These are phyloP conservation scores for Sporothrix inflata DNA, from an alignment of 2,329 filamentous ascomycete species.

Conservation along the genomic window DNA sequence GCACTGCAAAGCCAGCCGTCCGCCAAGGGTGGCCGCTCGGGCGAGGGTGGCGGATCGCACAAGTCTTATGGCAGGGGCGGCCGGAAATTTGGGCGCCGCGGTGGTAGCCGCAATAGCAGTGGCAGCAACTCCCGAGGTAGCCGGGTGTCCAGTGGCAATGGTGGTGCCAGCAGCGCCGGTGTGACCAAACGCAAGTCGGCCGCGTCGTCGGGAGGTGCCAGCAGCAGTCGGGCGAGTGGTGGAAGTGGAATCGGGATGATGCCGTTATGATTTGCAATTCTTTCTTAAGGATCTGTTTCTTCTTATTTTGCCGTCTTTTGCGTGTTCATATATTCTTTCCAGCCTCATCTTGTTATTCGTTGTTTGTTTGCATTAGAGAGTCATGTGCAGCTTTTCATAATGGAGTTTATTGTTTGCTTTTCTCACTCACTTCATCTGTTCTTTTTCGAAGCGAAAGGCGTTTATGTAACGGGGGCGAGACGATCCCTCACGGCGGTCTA, in stretches of 20 bases:
- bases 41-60: slow-evolving; percentile 31
- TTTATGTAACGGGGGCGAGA: background rate
- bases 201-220: background rate
- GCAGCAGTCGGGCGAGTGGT: slow-evolving; percentile 18
- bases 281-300: background rate
- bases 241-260: slow-evolving; percentile 35
- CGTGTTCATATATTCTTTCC: background rate
- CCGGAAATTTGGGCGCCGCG: slow-evolving; percentile 27
- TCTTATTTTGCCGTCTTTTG: background rate
- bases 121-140: slow-evolving; percentile 23
- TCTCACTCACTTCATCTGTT: background rate
- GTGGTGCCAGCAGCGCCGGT: slow-evolving; percentile 29
- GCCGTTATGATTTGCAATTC: slow-evolving; percentile 32
- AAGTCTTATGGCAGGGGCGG: slow-evolving; percentile 27
- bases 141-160: slow-evolving; percentile 31
- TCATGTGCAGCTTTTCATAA: background rate
- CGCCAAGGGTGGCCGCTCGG: slow-evolving; percentile 13
- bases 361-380: background rate
- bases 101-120: slow-evolving; percentile 30
- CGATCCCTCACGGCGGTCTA: background rate
- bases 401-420: background rate
- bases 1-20: slow-evolving; percentile 34
- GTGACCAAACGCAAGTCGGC: slow-evolving; percentile 26
- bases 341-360: background rate
- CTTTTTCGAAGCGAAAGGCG: background rate